Base-by-base conservation (phyloP, 176 grass and related monocot genomes). In the Oryza australiensis region DNA sequence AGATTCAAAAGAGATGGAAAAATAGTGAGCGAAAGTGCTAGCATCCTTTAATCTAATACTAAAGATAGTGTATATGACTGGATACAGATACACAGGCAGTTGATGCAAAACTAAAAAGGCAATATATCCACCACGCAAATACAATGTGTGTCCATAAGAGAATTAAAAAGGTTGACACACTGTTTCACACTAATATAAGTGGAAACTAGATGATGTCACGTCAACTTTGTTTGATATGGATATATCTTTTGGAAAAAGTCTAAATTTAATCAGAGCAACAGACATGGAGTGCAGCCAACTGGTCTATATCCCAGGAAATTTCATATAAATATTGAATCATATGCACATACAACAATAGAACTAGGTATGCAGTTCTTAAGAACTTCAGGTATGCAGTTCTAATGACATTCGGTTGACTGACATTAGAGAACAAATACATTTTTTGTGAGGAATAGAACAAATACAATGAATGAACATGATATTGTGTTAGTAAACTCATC, bases 1-100 rank as follows among this genome's bases (percentile, higher is more conserved):
- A 71, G 63, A 84, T 68, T 10, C 3, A 51, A 48, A 37, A 3
- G 16, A 26, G 5, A 53, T 8, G 77, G 5, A 72, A 38, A 65
- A 79, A 9, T 67, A 81, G 84, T 42, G 32, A 88, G 62, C 26
- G 66, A 42, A 89, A 86, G 11, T 38, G 6, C 14, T 68, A 45
- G 10, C 23, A 15, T 5, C 37, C 26, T 68, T 67, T 69, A 37
- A 33, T 68, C 45, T 27, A 64, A 62, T 40, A 32, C 20, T 11
- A 12, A 30, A 55, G 18, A 23, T 16, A 72, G 64, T 62, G 16
- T 62, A 72, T 66, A 12, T 23, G 12, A 10, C 11, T 41, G 28
- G 55, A 45, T 69, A 62, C 63, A 24, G 20, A 76, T 14, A 59
- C 12, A 5, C 22, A n/a, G 62, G 28, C 27, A 79, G 11, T 45